Conservation (phyloP, 495 filamentous ascomycete species). For the Penicillium salamii region DNA sequence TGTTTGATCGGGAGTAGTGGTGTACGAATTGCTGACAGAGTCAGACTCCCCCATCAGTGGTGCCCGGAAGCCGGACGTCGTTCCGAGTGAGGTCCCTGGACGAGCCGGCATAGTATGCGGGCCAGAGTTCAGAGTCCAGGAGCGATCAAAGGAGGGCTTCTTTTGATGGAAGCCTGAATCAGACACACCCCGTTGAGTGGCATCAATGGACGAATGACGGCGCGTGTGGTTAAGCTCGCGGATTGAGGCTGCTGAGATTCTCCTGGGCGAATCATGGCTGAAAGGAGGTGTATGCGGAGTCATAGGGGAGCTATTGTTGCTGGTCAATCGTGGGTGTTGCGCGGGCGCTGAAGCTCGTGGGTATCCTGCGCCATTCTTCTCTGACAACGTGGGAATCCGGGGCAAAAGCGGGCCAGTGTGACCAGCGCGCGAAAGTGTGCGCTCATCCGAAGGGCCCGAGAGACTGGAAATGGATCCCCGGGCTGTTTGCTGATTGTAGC, state of each 20-base stretch:
- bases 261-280: conserved; percentile 53
- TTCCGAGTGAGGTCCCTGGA: conserved; percentile 36
- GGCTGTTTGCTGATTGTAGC: conserved; percentile 22
- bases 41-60: conserved; percentile 26
- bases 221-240: conserved; percentile 82
- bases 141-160: conserved; percentile 82
- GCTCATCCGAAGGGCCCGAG: conserved; percentile 38
- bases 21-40: conserved; percentile 8
- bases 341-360: conserved; percentile 25
- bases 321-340: conserved; percentile 35
- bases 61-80: conserved; percentile 23
- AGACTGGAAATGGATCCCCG: conserved; percentile 32
- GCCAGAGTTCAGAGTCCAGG: conserved; percentile 75
- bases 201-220: conserved; percentile 80
- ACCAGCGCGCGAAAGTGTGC: conserved; percentile 33
- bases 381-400: conserved; percentile 56
- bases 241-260: conserved; percentile 79
- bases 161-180: conserved; percentile 59
- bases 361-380: conserved; percentile 30
- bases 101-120: conserved; percentile 25
- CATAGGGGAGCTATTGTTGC: conserved; percentile 33
- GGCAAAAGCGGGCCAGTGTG: conserved; percentile 53
- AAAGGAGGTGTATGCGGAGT: conserved; percentile 33
- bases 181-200: conserved; percentile 37
- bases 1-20: conserved; percentile 26